Conservation (phyloP, 2,329 filamentous ascomycete species). For the Catunica adiposa region DNA sequence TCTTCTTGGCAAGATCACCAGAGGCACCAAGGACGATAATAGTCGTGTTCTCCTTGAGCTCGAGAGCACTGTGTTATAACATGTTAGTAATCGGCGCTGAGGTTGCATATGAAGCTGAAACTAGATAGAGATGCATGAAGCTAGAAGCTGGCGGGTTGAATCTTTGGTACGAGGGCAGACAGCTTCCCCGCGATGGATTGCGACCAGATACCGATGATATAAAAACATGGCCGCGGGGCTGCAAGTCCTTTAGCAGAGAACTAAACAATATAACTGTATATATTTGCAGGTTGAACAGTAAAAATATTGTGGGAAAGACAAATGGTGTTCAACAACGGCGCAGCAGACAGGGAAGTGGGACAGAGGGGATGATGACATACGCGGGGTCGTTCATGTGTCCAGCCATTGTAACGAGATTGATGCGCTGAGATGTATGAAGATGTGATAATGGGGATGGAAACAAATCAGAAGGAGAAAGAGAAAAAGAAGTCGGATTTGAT, state of each 20-base stretch:
- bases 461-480: conserved; percentile 11
- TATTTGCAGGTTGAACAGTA: background rate
- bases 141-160: background rate
- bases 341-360: conserved; percentile 7
- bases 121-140: background rate
- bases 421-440: background rate
- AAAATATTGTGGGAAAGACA: background rate
- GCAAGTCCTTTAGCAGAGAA: background rate
- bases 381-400: conserved; percentile 14
- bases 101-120: background rate
- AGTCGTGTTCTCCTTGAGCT: conserved; percentile 96
- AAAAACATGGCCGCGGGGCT: conserved; percentile 7
- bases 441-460: background rate
- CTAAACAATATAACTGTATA: background rate
- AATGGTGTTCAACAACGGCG: conserved; percentile 9
- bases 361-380: conserved; percentile 9
- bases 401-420: conserved; percentile 11
- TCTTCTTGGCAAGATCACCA: conserved; percentile 98
- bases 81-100: background rate
- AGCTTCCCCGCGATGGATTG: conserved; percentile 12
- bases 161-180: background rate
- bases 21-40: conserved; percentile 95
- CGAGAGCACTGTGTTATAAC: conserved; percentile 47
- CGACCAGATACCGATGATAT: conserved; percentile 9
- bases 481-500: conserved; percentile 5